Evolutionary conservation across 2,329 filamentous ascomycete genomes (phyloP), one percentile per base, ranked within the genome.

Genomic region (Pseudogymnoascus sp.): DNA sequence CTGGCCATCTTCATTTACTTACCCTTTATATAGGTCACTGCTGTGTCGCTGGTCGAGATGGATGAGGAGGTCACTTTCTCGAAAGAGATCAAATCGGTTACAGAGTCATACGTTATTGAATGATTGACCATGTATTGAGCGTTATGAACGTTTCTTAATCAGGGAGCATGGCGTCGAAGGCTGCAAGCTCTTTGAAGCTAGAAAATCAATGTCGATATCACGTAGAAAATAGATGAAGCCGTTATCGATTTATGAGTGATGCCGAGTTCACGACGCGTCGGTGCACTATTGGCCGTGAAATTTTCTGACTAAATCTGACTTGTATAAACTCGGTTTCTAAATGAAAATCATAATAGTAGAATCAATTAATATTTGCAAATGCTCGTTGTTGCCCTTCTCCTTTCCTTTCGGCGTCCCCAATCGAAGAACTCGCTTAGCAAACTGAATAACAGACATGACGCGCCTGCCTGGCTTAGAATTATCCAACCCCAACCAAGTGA

Each of bases 61-160:
- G 84, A 86, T 67, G 89, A 93, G 74, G 86, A 91, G 60, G 87
- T 95, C 61, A 85, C 86, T 19, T 95, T 92, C 77, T 89, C 89
- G 55, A 93, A 91, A 77, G 90, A 94, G 63, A 78, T 92, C 73
- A 90, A 87, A 76, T 91, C 86, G 19, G 79, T 85, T 62, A 88
- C 90, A 4, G 91, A 93, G 67, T 84, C 84, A 66, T 95, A 91
- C 75, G 71, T 86, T 65, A 87, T 95, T 71, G 88, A 90, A 76
- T 93, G 86, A 75, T 55, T 35, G 49, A 55, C 49, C 11, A 55
- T 55, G 28, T 55, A 55, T 55, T 55, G 28, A 55, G 49, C 49
- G 49, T 55, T 55, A 55, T 16, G 49, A 55, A 55, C 49, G 33
- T 39, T 25, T 60, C 38, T 38, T 28, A 41, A 60, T 60, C 38